Evolutionary conservation across 805 yeast genomes (phyloP).

Genomic region (Soucietia sequanensis): DNA sequence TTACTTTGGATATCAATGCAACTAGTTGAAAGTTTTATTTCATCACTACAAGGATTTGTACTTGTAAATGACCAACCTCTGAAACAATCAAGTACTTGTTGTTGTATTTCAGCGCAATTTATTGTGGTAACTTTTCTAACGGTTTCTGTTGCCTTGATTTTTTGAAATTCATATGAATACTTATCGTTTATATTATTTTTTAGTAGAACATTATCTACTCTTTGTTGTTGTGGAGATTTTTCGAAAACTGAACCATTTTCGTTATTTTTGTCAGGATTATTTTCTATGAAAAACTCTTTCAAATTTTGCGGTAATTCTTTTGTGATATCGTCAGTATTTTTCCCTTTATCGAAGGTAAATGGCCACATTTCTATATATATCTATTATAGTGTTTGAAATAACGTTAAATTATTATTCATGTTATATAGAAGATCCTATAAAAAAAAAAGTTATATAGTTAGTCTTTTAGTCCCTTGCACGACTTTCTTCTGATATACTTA

Average conservation of each 20-base stretch:
- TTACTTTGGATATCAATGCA: constrained; percentile 36
- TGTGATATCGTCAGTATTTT: constrained; percentile 25
- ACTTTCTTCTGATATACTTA: too few relatives aligned
- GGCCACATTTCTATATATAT: too few relatives aligned
- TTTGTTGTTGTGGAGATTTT: constrained; percentile 22
- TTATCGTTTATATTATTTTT: constrained; percentile 10
- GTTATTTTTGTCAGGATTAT: constrained; percentile 28
- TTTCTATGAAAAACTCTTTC: constrained; percentile 27
- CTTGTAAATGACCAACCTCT: constrained; percentile 26
- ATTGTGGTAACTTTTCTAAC: constrained; percentile 24
- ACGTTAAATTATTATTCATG: too few relatives aligned
- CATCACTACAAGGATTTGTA: constrained; percentile 27
- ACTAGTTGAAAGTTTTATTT: constrained; percentile 21
- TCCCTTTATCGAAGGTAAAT: constrained; percentile 16
- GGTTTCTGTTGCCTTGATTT: constrained; percentile 27
- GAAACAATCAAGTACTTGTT: constrained; percentile 35
- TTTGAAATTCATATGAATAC: constrained; percentile 27
- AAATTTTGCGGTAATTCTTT: constrained; percentile 35
- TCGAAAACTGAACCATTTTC: constrained; percentile 27
- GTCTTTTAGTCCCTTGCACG: too few relatives aligned
- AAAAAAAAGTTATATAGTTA: too few relatives aligned
- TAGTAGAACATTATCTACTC: constrained; percentile 24
- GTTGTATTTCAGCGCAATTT: constrained; percentile 42
- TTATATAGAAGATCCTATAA: too few relatives aligned
- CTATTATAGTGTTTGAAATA: too few relatives aligned